Evolutionary conservation across 1,284 basidiomycete genomes (phyloP).

Genomic region (Blastosporella zonata): DNA sequence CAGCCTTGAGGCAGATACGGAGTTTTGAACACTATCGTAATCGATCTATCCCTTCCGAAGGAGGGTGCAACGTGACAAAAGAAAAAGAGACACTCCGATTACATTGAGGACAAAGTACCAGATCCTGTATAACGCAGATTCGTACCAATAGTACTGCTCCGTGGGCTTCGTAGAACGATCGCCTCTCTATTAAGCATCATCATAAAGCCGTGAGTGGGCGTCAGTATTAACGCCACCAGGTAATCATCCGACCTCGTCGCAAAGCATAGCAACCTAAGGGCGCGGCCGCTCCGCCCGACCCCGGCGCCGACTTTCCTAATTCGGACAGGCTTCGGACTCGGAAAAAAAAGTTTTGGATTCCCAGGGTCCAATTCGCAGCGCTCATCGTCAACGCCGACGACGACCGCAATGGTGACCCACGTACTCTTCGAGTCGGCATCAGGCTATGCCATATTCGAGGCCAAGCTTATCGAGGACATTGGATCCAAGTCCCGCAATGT

Average conservation of each 20-base stretch:
- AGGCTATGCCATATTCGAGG: slow-evolving; percentile 93
- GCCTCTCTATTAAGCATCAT: neutral
- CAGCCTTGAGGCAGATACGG: too few species aligned
- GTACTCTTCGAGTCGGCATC: slow-evolving; percentile 94
- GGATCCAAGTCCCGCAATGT: slow-evolving; percentile 80
- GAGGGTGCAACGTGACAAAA: too few species aligned
- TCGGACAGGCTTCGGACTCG: slow-evolving; percentile 17
- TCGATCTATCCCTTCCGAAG: too few species aligned
- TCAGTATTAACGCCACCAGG: neutral
- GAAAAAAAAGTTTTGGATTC: slow-evolving; percentile 23
- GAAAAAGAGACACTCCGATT: too few species aligned
- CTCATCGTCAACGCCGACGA: slow-evolving; percentile 28
- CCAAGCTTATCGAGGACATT: slow-evolving; percentile 88
- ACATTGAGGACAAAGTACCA: too few species aligned
- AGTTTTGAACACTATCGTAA: too few species aligned
- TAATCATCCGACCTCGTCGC: slow-evolving; percentile 3
- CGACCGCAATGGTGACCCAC: slow-evolving; percentile 69
- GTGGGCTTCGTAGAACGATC: slow-evolving; percentile 7
- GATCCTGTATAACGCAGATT: too few species aligned
- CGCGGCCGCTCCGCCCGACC: too few species aligned
- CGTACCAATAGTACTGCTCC: too few species aligned
- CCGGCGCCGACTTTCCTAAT: slow-evolving; percentile 6
- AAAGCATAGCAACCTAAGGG: neutral
- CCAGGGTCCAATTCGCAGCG: slow-evolving; percentile 14
- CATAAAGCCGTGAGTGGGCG: neutral